Conservation (phyloP, 805 yeast species). For the Yamadazyma akitaensis region DNA sequence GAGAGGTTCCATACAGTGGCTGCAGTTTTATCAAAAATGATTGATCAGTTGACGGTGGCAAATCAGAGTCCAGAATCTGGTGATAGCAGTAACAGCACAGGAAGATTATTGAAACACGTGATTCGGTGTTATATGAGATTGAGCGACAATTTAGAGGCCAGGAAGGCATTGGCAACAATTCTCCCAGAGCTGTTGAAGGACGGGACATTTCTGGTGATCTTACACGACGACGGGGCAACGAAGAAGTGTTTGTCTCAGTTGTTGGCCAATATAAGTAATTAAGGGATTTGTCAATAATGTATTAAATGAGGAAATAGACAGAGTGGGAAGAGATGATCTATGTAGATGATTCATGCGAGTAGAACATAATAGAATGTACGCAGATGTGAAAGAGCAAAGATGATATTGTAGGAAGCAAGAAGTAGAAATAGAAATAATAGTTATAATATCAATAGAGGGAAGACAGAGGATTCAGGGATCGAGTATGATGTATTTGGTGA, state of each 20-base stretch:
- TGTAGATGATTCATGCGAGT: constrained; percentile 7
- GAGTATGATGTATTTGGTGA: too few relatives aligned
- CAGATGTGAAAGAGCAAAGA: not conserved
- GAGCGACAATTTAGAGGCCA: constrained; percentile 86
- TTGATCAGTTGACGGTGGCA: constrained; percentile 59
- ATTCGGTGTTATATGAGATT: constrained; percentile 90
- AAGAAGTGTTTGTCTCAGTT: constrained; percentile 84
- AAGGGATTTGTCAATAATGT: not conserved
- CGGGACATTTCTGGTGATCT: constrained; percentile 73
- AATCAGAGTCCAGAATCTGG: not conserved
- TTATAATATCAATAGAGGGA: too few relatives aligned
- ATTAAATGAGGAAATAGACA: too few relatives aligned
- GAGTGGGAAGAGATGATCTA: too few relatives aligned
- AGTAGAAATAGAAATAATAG: too few relatives aligned
- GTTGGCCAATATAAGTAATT: constrained; percentile 51
- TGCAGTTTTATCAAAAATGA: constrained; percentile 82
- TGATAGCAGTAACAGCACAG: constrained; percentile 47
- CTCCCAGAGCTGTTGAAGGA: constrained; percentile 86
- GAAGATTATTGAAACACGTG: constrained; percentile 85
- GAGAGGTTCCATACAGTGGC: constrained; percentile 95
- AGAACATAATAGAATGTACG: constrained; percentile 1
- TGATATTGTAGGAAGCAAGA: too few relatives aligned
- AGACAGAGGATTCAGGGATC: too few relatives aligned
- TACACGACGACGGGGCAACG: constrained; percentile 85
- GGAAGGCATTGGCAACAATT: constrained; percentile 77